Percentiles rank a stretch among this genome's conserved stretches.
phyloP scores from a whole-genome alignment of 257 asterid genomes.

The Paulownia fortunei region DNA sequence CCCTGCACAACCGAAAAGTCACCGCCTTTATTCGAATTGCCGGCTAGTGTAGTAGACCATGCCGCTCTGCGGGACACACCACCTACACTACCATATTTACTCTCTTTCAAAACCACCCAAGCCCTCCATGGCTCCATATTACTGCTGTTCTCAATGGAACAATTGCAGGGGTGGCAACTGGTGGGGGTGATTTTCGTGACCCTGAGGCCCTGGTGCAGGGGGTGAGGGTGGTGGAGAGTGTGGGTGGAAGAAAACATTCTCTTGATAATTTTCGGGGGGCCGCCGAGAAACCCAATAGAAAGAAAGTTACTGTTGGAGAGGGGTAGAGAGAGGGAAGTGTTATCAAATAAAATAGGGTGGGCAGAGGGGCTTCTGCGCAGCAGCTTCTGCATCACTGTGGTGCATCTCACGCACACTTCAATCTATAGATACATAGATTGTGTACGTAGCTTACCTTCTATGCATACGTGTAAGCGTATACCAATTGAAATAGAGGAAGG shows the following conservation, averaged over 20 bases:
- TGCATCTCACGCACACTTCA: conserved; percentile 35
- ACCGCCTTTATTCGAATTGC: conserved; percentile 27
- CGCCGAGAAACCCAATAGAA: conserved; percentile 29
- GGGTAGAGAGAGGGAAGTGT: conserved; percentile 28
- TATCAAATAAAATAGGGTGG: conserved; percentile 26
- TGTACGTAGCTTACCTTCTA: not conserved
- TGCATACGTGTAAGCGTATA: not conserved
- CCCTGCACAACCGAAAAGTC: conserved; percentile 35
- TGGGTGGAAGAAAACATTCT: conserved; percentile 29
- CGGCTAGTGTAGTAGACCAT: conserved; percentile 60
- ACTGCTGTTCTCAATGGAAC: conserved; percentile 34
- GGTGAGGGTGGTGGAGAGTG: conserved; percentile 28
- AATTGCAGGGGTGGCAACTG: conserved; percentile 48
- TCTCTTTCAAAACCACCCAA: conserved; percentile 60
- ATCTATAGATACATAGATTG: not conserved
- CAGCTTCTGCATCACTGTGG: conserved; percentile 42
- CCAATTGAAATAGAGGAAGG: not conserved
- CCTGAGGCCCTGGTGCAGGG: conserved; percentile 21
- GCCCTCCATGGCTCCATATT: conserved; percentile 48
- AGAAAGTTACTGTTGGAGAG: conserved; percentile 23
- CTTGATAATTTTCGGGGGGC: not conserved
- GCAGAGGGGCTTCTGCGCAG: conserved; percentile 37
- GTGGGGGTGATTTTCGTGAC: conserved; percentile 16
- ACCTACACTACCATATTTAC: conserved; percentile 17
- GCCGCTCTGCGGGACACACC: conserved; percentile 40